phyloP scores from a whole-genome alignment of 129 eudicot species.

The Centaurea solstitialis region DNA sequence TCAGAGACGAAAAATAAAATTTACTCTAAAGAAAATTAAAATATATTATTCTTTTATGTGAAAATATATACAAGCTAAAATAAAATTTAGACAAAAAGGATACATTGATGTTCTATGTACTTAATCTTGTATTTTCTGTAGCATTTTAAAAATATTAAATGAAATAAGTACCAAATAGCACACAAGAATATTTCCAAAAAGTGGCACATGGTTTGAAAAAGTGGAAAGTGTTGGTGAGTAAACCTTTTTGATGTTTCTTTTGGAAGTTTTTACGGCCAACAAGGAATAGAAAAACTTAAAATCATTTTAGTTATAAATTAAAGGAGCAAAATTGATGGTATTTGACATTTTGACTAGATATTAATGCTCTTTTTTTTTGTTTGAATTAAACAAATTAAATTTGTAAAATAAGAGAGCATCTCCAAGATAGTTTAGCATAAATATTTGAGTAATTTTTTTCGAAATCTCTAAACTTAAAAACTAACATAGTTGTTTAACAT shows the following conservation, averaged over 20 bases:
- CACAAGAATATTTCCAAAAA: background rate
- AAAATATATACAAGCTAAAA: no score
- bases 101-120: background rate
- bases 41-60: no score
- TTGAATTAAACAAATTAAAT: background rate
- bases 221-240: background rate
- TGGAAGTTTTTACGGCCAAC: background rate
- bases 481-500: no score
- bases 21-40: no score
- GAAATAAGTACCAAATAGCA: background rate
- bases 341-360: background rate
- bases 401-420: background rate
- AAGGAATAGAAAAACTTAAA: background rate
- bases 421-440: no score
- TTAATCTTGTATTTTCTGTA: background rate
- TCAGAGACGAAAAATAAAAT: no score
- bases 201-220: background rate
- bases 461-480: no score
- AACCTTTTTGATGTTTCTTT: background rate
- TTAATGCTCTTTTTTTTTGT: background rate
- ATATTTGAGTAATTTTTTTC: no score
- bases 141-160: background rate
- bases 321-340: background rate
- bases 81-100: background rate
- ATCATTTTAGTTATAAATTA: background rate